phyloP scores from a whole-genome alignment of 1,284 basidiomycete species.

The Ceratobasidium papillatum region DNA sequence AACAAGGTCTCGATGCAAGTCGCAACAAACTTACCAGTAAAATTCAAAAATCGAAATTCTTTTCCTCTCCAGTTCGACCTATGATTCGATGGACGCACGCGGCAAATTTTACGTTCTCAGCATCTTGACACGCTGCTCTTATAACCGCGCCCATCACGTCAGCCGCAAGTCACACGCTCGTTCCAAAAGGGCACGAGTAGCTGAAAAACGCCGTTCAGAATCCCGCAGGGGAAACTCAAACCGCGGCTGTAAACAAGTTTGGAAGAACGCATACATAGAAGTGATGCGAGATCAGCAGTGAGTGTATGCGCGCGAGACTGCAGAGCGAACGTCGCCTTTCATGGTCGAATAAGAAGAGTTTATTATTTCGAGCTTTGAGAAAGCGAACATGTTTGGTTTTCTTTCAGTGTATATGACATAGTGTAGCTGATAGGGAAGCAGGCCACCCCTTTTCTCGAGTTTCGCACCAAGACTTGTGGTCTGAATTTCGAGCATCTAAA shows the following conservation, averaged over 20 bases:
- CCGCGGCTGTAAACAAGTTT: neutral
- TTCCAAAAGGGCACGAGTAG: neutral
- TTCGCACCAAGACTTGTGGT: too few species aligned
- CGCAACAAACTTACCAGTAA: neutral
- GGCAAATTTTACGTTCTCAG: neutral
- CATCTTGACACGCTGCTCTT: neutral
- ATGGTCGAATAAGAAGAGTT: too few species aligned
- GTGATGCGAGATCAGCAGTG: neutral
- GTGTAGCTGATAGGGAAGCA: too few species aligned
- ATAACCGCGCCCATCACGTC: conserved; percentile 8
- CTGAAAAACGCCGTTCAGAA: neutral
- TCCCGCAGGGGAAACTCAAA: neutral
- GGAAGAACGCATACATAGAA: neutral
- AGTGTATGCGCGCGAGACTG: neutral
- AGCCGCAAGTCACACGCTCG: conserved; percentile 10
- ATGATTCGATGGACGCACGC: neutral
- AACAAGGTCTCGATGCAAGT: neutral
- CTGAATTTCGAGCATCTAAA: too few species aligned
- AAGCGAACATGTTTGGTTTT: too few species aligned
- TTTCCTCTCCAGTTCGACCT: neutral
- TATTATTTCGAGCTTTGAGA: too few species aligned
- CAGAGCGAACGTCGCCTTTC: too few species aligned
- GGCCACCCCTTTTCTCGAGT: too few species aligned
- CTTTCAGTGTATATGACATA: too few species aligned
- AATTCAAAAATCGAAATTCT: neutral